Conservation (phyloP, 495 filamentous ascomycete genomes). For the Parachaetomium inaequale region DNA sequence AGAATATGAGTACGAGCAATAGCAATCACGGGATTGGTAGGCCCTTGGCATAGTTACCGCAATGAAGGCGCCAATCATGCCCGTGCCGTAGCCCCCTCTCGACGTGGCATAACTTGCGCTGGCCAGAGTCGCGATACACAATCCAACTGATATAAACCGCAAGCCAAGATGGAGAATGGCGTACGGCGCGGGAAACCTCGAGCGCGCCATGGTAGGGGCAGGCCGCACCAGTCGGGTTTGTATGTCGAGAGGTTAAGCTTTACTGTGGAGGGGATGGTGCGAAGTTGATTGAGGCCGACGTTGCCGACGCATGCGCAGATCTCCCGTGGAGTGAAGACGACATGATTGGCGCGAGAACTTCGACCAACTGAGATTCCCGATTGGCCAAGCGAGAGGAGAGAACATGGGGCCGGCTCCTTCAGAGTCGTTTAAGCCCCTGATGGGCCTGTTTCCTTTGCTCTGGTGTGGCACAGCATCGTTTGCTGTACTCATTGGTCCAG, state of each 20-base stretch:
- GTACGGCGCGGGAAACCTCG: neutral
- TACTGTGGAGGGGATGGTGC: neutral
- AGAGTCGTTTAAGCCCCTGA: too few species aligned
- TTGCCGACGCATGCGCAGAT: neutral
- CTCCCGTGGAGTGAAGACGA: neutral
- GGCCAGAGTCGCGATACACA: neutral
- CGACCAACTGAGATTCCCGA: too few species aligned
- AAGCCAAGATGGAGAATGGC: neutral
- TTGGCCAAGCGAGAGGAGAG: too few species aligned
- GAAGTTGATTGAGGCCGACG: neutral
- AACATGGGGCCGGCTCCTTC: too few species aligned
- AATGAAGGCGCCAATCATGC: neutral
- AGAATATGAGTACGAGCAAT: neutral
- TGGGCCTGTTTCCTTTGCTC: too few species aligned
- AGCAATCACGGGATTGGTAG: too few species aligned
- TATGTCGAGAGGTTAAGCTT: neutral
- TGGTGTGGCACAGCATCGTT: too few species aligned
- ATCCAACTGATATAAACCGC: neutral
- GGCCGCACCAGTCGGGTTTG: neutral
- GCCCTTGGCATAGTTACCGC: neutral
- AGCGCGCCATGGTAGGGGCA: neutral
- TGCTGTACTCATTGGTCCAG: too few species aligned
- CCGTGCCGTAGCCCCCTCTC: neutral
- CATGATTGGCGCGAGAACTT: too few species aligned
- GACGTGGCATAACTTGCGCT: neutral